Conservation (phyloP, 495 filamentous ascomycete species). For the Tuber aestivum region DNA sequence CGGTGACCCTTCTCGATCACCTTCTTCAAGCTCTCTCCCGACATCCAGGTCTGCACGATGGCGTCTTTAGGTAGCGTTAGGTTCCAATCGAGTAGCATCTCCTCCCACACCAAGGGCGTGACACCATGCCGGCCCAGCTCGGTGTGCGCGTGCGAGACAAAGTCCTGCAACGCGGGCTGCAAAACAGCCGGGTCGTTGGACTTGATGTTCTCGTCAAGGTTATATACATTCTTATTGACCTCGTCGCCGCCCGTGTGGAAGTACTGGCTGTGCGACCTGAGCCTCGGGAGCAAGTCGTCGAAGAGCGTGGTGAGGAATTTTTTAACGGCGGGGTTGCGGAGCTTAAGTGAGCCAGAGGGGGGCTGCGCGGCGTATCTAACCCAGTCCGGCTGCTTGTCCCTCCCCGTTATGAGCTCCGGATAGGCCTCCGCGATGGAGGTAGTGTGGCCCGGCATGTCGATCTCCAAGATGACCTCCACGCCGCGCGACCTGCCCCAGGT, state of each 20-base stretch:
- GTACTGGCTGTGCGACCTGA: constrained; percentile 60
- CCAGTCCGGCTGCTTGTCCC: constrained; percentile 61
- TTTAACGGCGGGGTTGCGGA: constrained; percentile 62
- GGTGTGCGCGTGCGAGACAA: constrained; percentile 60
- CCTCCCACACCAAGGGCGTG: constrained; percentile 73
- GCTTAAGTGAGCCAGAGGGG: constrained; percentile 67
- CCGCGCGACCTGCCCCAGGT: constrained; percentile 61
- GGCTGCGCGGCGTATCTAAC: constrained; percentile 63
- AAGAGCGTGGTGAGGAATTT: constrained; percentile 63
- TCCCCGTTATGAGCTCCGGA: constrained; percentile 69
- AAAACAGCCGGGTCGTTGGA: constrained; percentile 58
- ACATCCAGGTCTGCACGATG: constrained; percentile 70
- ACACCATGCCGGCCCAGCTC: constrained; percentile 55
- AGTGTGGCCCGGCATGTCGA: constrained; percentile 78
- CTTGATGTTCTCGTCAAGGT: constrained; percentile 61
- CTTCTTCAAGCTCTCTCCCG: constrained; percentile 51
- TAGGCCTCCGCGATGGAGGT: constrained; percentile 56
- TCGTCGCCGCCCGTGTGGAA: constrained; percentile 84
- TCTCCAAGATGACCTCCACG: constrained; percentile 67
- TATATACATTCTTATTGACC: constrained; percentile 66
- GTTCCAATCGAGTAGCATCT: constrained; percentile 71
- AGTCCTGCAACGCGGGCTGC: constrained; percentile 63
- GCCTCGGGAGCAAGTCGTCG: constrained; percentile 64
- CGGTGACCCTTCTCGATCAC: constrained; percentile 58
- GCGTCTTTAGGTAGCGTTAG: constrained; percentile 57